Percentiles rank a stretch among this genome's conserved stretches.
Conservation (phyloP, 352 stramenopile genomes). For the Pythium rishiriense region DNA sequence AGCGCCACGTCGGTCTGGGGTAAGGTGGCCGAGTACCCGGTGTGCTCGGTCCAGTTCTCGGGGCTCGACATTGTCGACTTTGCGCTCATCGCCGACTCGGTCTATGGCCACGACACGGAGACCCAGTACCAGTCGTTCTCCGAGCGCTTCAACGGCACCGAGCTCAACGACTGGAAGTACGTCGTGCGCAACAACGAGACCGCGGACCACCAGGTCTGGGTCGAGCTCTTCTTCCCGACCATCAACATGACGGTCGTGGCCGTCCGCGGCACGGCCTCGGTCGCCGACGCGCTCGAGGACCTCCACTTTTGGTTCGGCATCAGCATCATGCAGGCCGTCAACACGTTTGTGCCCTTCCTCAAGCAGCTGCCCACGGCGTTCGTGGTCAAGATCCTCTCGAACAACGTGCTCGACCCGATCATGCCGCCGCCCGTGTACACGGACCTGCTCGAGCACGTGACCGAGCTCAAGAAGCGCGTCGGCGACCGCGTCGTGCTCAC, state of each 20-base stretch:
- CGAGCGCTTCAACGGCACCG: conserved; percentile 81
- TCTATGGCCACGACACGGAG: conserved; percentile 78
- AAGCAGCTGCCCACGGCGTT: conserved; percentile 79
- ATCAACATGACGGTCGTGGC: conserved; percentile 88
- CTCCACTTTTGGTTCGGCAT: conserved; percentile 89
- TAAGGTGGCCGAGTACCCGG: conserved; percentile 72
- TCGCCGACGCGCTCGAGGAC: conserved; percentile 82
- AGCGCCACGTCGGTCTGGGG: conserved; percentile 56
- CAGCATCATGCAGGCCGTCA: conserved; percentile 83
- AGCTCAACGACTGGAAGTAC: conserved; percentile 75
- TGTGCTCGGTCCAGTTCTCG: conserved; percentile 64
- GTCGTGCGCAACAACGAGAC: conserved; percentile 68
- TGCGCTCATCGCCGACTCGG: conserved; percentile 78
- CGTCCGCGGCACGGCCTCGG: conserved; percentile 79
- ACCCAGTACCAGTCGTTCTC: conserved; percentile 76
- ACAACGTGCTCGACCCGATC: conserved; percentile 63
- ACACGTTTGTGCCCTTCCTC: conserved; percentile 85
- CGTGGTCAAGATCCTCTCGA: conserved; percentile 83
- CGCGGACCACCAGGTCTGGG: conserved; percentile 75
- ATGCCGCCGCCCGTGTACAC: conserved; percentile 83
- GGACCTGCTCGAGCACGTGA: conserved; percentile 68
- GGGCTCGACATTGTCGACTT: conserved; percentile 86
- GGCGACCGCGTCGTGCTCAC: conserved; percentile 79
- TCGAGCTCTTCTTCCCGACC: conserved; percentile 79
- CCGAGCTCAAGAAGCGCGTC: conserved; percentile 54